Conservation (phyloP, 2,329 filamentous ascomycete species). For the Fusarium sp. region DNA sequence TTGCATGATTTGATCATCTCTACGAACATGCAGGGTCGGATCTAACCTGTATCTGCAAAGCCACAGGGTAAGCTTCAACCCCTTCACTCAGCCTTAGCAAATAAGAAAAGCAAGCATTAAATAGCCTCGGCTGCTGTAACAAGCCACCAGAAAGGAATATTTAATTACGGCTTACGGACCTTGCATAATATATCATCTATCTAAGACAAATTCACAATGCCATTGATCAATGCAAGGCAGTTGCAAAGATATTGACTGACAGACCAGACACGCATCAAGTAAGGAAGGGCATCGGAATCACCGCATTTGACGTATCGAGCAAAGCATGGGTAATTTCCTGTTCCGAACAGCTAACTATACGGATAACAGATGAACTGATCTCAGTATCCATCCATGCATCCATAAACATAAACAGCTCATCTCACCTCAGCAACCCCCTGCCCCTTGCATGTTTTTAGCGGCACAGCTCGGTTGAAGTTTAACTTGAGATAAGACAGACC, state of each 20-base stretch:
- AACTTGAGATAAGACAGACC: constrained; percentile 7
- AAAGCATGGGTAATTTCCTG: constrained; percentile 10
- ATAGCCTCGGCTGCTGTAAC: constrained; percentile 6
- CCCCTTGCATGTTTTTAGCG: constrained; percentile 23
- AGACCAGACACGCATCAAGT: constrained; percentile 2
- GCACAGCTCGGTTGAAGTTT: constrained; percentile 17
- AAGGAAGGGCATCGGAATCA: constrained; percentile 13
- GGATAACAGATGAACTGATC: constrained; percentile 24
- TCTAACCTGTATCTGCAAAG: neutral
- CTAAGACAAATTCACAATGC: constrained; percentile 19
- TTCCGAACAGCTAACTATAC: neutral
- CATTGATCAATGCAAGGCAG: neutral
- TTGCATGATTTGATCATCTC: neutral
- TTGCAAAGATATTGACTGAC: neutral
- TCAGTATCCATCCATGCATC: neutral
- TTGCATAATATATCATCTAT: constrained; percentile 10
- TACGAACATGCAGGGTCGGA: constrained; percentile 1
- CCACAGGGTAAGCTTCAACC: neutral
- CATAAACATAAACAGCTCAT: neutral
- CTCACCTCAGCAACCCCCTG: constrained; percentile 5
- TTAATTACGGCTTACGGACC: constrained; percentile 13
- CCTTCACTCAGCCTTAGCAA: neutral
- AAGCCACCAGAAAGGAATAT: constrained; percentile 11
- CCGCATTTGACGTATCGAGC: neutral
- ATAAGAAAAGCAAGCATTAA: neutral